Evolutionary conservation across 306 rosid genomes (phyloP).

Genomic region (Hippophae tibetana): DNA sequence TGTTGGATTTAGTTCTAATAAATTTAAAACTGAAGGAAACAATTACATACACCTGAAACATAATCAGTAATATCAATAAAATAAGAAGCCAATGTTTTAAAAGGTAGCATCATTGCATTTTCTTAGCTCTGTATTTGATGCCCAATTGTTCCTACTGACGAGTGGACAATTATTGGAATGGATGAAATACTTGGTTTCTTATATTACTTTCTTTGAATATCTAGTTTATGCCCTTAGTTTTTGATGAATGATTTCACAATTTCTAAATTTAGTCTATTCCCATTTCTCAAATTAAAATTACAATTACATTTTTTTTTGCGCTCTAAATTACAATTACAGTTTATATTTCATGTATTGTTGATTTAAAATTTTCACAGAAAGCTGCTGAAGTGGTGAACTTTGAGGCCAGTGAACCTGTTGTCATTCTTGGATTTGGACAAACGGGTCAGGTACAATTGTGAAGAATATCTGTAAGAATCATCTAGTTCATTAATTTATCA

Average conservation of each 20-base stretch:
- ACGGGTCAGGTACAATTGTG: slow-evolving; percentile 82
- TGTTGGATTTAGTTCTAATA: background rate
- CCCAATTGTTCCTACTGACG: too few relatives aligned
- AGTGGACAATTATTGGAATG: too few relatives aligned
- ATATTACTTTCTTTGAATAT: background rate
- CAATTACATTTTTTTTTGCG: slow-evolving; percentile 13
- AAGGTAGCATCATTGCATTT: too few relatives aligned
- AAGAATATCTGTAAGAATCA: background rate
- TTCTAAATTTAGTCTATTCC: background rate
- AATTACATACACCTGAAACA: too few relatives aligned
- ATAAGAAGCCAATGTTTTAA: too few relatives aligned
- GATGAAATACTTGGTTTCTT: background rate
- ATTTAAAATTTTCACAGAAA: slow-evolving; percentile 38
- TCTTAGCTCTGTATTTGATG: too few relatives aligned
- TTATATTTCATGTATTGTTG: slow-evolving; percentile 15
- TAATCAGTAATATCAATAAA: too few relatives aligned
- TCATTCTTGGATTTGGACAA: slow-evolving; percentile 95
- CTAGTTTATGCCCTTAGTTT: background rate
- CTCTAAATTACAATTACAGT: slow-evolving; percentile 6
- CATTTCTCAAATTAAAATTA: slow-evolving; percentile 6
- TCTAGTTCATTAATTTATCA: too few relatives aligned
- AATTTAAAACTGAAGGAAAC: too few relatives aligned
- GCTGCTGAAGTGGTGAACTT: slow-evolving; percentile 46
- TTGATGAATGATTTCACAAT: background rate
- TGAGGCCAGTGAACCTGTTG: slow-evolving; percentile 69